Conservation (phyloP, 306 rosid genomes). For the Abrus precatorius region DNA sequence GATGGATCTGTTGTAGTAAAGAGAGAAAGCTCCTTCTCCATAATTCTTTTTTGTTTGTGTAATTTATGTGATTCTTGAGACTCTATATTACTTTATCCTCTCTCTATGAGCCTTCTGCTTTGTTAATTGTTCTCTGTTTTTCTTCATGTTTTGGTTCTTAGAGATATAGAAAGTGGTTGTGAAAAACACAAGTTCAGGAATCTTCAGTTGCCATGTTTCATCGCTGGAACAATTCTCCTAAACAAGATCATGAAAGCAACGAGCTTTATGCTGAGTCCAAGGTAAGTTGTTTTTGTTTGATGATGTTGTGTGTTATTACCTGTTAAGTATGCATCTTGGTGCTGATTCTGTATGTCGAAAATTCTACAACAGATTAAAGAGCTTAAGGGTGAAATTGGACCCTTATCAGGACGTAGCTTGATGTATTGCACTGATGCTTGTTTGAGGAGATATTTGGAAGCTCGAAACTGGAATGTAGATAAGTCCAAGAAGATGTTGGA, state of each 20-base stretch:
- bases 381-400: conserved; percentile 73
- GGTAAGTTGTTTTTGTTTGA: conserved; percentile 47
- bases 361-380: conserved; percentile 65
- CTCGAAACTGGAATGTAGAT: conserved; percentile 85
- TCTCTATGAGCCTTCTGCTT: neutral
- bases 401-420: conserved; percentile 68
- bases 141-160: neutral
- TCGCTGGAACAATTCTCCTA: conserved; percentile 49
- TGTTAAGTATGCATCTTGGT: conserved; percentile 8
- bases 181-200: conserved; percentile 34
- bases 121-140: neutral
- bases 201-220: conserved; percentile 53
- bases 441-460: conserved; percentile 78
- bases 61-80: conserved; percentile 12
- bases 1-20: conserved; percentile 40
- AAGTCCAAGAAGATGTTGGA: conserved; percentile 83
- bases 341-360: conserved; percentile 21
- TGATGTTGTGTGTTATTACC: neutral
- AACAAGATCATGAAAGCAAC: conserved; percentile 41
- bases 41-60: neutral
- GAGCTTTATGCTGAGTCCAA: conserved; percentile 52
- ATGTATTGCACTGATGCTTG: conserved; percentile 79
- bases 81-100: conserved; percentile 19
- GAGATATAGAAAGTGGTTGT: conserved; percentile 36
- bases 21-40: neutral